Evolutionary conservation across 352 stramenopile genomes (phyloP).

Genomic region (Peronospora belbahrii): DNA sequence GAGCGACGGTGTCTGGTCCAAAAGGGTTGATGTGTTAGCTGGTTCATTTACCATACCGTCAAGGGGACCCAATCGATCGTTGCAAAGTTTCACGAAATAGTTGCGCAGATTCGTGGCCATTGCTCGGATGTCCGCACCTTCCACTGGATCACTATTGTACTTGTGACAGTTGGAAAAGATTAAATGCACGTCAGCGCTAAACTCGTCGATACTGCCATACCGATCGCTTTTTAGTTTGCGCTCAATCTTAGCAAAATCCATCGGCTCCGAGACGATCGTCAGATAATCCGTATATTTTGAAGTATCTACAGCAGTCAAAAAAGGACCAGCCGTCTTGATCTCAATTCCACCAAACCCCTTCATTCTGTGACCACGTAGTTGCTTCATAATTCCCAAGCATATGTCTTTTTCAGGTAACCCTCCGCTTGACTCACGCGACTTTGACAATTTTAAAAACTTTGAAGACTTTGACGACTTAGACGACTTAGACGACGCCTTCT

Average conservation of each 20-base stretch:
- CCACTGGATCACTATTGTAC: slow-evolving; percentile 82
- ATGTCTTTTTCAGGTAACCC: slow-evolving; percentile 55
- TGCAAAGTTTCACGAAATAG: slow-evolving; percentile 75
- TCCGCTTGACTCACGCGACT: slow-evolving; percentile 30
- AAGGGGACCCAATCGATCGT: slow-evolving; percentile 44
- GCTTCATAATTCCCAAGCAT: slow-evolving; percentile 63
- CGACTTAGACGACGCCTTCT: slow-evolving; percentile 30
- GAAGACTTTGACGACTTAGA: slow-evolving; percentile 31
- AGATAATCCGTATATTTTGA: slow-evolving; percentile 83
- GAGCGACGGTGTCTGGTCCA: background rate
- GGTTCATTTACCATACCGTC: slow-evolving; percentile 24
- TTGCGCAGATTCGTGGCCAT: slow-evolving; percentile 78
- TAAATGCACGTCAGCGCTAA: slow-evolving; percentile 78
- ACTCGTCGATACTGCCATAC: slow-evolving; percentile 68
- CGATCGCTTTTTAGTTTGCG: slow-evolving; percentile 80
- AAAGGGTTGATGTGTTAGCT: slow-evolving; percentile 10
- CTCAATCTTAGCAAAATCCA: slow-evolving; percentile 86
- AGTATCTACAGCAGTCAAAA: slow-evolving; percentile 79
- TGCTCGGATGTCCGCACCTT: slow-evolving; percentile 79
- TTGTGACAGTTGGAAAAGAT: slow-evolving; percentile 87
- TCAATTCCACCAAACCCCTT: slow-evolving; percentile 75
- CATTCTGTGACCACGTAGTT: slow-evolving; percentile 78
- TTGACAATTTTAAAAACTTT: slow-evolving; percentile 25
- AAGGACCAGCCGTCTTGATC: slow-evolving; percentile 70
- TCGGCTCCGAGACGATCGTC: slow-evolving; percentile 69